Base-by-base conservation (phyloP, 305 asterid species). In the Fraxinus sp. region DNA sequence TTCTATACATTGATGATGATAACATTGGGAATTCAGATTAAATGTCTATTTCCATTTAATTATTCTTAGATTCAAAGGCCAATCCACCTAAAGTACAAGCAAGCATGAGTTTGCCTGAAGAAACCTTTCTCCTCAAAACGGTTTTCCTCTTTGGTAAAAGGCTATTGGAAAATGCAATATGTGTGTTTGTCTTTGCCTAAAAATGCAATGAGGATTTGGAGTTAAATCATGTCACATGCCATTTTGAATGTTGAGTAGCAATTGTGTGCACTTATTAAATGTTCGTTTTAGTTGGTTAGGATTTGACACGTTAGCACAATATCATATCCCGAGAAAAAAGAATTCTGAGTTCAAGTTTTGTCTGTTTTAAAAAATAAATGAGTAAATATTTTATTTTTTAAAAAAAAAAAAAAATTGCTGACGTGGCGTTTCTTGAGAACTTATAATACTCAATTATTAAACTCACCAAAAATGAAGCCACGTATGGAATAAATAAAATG, bases 61-160 rank as follows among this genome's bases (percentile, higher is more conserved):
- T 83, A 85, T 85, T 85, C 89, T 81, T 88, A 82, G 86, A 85
- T 80, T 85, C 73, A 59, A 87, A 87, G 90, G 78, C 11, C 77
- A 78, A 74, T 80, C 32, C 26, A 52, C 83, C 66, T 18, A 66
- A 55, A 3, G 36, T n/a, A 71, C 84, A 87, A 87, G 87, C 87
- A 86, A 86, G 35, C 79, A 13, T 49, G 39, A 76, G 18, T 41
- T 55, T 26, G 33, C 79, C 37, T 11, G 2, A 70, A 70, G 76
- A 33, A 26, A 68, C 20, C 37, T 68, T 28, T 68, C 74, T 68
- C 37, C 36, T 68, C 18, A 10, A 71, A 71, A 71, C 26, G 41
- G 76, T 71, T 71, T 71, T 30, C 76, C 76, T 71, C 44, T 70
- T 30, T 70, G 75, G 41, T 70, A 30, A 30, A 30, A 13, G 37